Percentiles rank a stretch among this genome's conserved stretches.
These are phyloP conservation scores for Kentomonas sorsogonicus DNA, from an alignment of 208 protist species.

Conservation along the genomic window DNA sequence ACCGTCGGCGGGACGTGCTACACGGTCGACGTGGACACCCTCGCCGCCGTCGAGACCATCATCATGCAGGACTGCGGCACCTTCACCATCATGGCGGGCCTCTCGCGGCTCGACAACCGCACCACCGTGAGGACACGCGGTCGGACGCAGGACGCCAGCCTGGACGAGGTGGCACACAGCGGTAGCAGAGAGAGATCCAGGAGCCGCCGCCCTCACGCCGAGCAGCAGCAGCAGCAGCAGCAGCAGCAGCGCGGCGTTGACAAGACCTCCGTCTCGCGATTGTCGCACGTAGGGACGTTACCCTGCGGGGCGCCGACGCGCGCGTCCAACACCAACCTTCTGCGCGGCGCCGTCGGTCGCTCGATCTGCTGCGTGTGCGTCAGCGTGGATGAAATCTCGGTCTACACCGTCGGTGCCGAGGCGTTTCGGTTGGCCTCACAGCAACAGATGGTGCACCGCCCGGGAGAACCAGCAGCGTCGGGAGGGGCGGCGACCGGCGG, in stretches of 20 bases:
- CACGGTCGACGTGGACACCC: slow-evolving; percentile 37
- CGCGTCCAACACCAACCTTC: slow-evolving; percentile 4
- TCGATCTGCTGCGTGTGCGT: slow-evolving; percentile 61
- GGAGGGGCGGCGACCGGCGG: too few species aligned
- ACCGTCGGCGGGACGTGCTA: slow-evolving; percentile 59
- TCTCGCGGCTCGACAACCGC: too few species aligned
- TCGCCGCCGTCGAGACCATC: slow-evolving; percentile 42
- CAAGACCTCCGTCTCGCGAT: too few species aligned
- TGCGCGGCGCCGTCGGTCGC: slow-evolving; percentile 15
- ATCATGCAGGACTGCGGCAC: slow-evolving; percentile 66
- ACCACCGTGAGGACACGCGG: too few species aligned
- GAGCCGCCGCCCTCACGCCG: slow-evolving; percentile 4
- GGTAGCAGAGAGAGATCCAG: too few species aligned
- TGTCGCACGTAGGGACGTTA: too few species aligned
- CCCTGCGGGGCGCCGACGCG: neutral
- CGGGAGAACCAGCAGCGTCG: too few species aligned
- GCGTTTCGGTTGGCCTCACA: too few species aligned
- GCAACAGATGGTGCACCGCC: slow-evolving; percentile 18
- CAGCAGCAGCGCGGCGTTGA: too few species aligned
- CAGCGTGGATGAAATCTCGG: slow-evolving; percentile 62
- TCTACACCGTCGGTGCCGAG: slow-evolving; percentile 57
- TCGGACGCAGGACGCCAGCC: too few species aligned
- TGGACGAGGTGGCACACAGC: too few species aligned
- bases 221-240: neutral
- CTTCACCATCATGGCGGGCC: slow-evolving; percentile 58